Percentiles rank a stretch among this genome's conserved stretches.
Conservation (phyloP, 2,329 filamentous ascomycete genomes). For the Stromatinia cepivora region DNA sequence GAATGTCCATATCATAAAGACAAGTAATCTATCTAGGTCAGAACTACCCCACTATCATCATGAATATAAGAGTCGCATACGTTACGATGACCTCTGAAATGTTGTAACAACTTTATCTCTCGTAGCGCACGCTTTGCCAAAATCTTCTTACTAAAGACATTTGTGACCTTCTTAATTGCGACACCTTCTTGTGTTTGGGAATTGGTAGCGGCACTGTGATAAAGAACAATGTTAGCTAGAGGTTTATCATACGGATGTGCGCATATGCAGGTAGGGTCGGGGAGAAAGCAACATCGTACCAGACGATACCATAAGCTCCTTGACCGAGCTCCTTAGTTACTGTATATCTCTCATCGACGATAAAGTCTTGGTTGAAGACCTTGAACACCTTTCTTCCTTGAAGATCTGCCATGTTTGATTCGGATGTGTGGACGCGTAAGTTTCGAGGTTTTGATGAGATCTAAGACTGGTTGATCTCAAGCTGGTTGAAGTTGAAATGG, state of each 20-base stretch:
- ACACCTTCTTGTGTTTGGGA: constrained; percentile 88
- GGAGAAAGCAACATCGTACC: constrained; percentile 57
- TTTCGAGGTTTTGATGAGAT: not conserved
- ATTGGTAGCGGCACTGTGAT: constrained; percentile 81
- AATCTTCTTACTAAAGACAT: constrained; percentile 99
- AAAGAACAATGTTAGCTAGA: constrained; percentile 32
- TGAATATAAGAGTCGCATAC: constrained; percentile 50
- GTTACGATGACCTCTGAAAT: constrained; percentile 89
- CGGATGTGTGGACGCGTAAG: not conserved
- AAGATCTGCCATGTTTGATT: constrained; percentile 39
- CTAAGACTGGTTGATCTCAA: not conserved
- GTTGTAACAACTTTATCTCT: constrained; percentile 98
- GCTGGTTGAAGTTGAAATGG: not conserved
- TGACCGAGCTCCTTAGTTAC: constrained; percentile 98
- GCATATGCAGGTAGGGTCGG: constrained; percentile 14
- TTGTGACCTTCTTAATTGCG: constrained; percentile 99
- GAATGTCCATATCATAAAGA: constrained; percentile 99
- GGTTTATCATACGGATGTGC: constrained; percentile 30
- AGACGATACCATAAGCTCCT: constrained; percentile 98
- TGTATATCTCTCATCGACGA: constrained; percentile 96
- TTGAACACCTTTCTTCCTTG: constrained; percentile 88
- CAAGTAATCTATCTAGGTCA: constrained; percentile 80
- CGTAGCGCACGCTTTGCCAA: constrained; percentile 95
- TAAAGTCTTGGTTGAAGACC: constrained; percentile 99
- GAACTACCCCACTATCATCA: constrained; percentile 30